A percentile compares a stretch with the other conserved stretches of the same genome.
phyloP scores from a whole-genome alignment of 192 early-diverging fungal genomes.

The Piromyces finnis region DNA sequence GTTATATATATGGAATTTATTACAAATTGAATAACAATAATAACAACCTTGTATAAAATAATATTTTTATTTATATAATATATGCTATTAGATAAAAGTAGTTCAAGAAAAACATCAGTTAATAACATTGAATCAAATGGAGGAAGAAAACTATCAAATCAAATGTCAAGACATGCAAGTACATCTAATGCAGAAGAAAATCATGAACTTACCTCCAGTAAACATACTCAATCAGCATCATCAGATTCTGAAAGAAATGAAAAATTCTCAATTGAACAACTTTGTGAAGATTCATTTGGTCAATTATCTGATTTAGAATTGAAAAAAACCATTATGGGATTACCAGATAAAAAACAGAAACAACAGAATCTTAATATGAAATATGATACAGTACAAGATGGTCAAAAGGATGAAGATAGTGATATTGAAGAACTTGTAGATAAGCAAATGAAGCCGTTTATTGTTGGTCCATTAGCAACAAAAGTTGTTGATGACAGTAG shows the following conservation, averaged over 20 bases:
- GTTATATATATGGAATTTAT: too few species aligned
- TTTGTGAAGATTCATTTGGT: background rate
- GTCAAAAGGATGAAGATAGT: background rate
- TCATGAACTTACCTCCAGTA: background rate
- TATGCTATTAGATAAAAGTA: too few species aligned
- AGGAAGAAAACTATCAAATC: background rate
- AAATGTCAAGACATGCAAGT: background rate
- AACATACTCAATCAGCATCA: too few species aligned
- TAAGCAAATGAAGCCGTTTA: background rate
- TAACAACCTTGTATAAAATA: too few species aligned
- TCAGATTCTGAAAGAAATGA: background rate
- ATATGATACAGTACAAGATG: background rate
- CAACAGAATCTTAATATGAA: background rate
- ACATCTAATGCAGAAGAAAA: background rate
- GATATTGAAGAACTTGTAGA: background rate
- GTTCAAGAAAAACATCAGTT: background rate
- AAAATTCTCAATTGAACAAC: background rate
- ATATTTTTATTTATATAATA: too few species aligned
- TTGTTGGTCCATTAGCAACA: background rate
- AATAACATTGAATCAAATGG: background rate
- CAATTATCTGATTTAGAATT: background rate
- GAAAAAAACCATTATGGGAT: background rate
- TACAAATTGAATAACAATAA: too few species aligned
- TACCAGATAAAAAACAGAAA: background rate
- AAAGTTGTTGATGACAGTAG: conserved; percentile 8